These are phyloP conservation scores for Entomortierella lignicola DNA, from an alignment of 192 early-diverging fungal genomes.

Conservation along the genomic window DNA sequence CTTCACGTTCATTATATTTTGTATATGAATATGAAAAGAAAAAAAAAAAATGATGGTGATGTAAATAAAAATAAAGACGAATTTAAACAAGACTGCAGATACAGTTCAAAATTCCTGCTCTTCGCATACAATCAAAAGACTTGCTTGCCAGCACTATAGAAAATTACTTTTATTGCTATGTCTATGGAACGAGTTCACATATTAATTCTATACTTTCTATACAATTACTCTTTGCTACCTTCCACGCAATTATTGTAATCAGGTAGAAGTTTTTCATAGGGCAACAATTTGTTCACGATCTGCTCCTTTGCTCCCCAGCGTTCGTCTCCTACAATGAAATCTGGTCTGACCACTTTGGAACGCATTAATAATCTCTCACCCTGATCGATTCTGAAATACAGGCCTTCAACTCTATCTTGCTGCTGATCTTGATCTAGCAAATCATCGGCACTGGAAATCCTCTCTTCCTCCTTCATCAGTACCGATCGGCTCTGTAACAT, in stretches of 20 bases:
- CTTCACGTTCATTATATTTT: no score
- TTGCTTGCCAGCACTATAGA: no score
- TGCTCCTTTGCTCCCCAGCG: conserved; percentile 49
- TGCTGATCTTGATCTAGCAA: not conserved
- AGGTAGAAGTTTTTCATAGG: not conserved
- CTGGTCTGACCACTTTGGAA: conserved; percentile 43
- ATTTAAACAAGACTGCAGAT: no score
- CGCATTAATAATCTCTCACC: conserved; percentile 48
- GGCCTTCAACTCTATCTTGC: conserved; percentile 38
- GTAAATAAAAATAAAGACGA: no score
- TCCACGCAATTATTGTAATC: conserved; percentile 19
- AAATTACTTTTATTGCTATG: no score
- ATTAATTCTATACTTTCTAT: not conserved
- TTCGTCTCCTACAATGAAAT: conserved; percentile 52
- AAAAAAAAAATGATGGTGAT: not conserved
- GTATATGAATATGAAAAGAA: conserved; percentile 4
- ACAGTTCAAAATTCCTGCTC: no score
- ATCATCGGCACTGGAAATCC: not conserved
- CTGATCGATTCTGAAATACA: conserved; percentile 50
- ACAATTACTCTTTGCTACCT: not conserved
- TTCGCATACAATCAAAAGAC: no score
- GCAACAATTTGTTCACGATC: conserved; percentile 22
- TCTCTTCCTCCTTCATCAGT: conserved; percentile 14
- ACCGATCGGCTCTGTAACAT: conserved; percentile 35
- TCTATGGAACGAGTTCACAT: no score